Conservation (phyloP, 805 yeast species). For the Metschnikowia proteae region DNA sequence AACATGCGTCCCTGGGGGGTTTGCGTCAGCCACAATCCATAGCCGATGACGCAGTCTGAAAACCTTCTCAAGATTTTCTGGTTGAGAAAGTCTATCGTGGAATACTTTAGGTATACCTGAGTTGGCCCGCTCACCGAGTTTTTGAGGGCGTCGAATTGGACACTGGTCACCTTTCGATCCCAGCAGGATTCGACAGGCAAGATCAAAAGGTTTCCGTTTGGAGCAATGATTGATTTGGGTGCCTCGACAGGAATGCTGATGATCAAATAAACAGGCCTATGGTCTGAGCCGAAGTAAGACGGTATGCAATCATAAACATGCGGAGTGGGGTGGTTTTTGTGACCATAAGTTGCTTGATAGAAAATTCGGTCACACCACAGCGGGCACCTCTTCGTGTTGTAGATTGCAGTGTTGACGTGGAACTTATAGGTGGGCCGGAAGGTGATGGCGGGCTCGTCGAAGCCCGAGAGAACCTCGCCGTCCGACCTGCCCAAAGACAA, state of each 20-base stretch:
- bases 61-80: constrained; percentile 25
- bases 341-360: constrained; percentile 43
- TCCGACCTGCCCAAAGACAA: constrained; percentile 38
- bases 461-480: constrained; percentile 54
- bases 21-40: constrained; percentile 32
- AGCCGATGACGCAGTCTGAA: constrained; percentile 32
- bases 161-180: constrained; percentile 5
- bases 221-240: constrained; percentile 25
- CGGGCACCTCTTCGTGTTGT: constrained; percentile 60
- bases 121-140: constrained; percentile 38
- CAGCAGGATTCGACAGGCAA: constrained; percentile 11
- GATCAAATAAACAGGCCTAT: constrained; percentile 66
- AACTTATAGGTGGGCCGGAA: constrained; percentile 85
- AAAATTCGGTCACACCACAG: constrained; percentile 91
- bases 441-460: constrained; percentile 58
- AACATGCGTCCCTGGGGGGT: constrained; percentile 33
- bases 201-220: constrained; percentile 15
- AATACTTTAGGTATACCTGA: constrained; percentile 34
- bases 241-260: constrained; percentile 45
- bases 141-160: constrained; percentile 8
- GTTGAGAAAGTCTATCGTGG: constrained; percentile 27
- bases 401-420: constrained; percentile 46
- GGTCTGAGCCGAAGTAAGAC: constrained; percentile 62
- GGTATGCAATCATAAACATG: constrained; percentile 48
- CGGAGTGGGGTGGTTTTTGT: constrained; percentile 22